Conservation (phyloP, 75 land plant species). For the Larix kaempferi region DNA sequence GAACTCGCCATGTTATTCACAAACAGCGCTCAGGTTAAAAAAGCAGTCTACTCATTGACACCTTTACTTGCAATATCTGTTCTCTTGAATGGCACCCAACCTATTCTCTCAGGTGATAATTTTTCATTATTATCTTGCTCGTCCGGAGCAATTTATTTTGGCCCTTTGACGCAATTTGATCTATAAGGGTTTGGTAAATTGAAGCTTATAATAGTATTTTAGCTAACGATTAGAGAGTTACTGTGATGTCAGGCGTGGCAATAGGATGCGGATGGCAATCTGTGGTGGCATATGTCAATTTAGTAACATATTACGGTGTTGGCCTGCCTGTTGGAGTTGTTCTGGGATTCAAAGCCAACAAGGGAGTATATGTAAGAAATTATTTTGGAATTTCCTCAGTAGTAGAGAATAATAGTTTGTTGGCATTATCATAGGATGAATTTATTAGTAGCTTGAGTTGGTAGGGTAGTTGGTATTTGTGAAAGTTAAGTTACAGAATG, state of each 20-base stretch:
- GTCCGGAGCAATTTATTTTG: too few relatives aligned
- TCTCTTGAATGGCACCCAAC: too few relatives aligned
- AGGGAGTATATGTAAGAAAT: slow-evolving; percentile 25
- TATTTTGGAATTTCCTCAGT: neutral
- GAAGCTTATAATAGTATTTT: too few relatives aligned
- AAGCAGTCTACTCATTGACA: slow-evolving; percentile 32
- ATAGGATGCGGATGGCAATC: slow-evolving; percentile 64
- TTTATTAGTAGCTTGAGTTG: too few relatives aligned
- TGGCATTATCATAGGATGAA: too few relatives aligned
- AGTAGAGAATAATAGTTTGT: neutral
- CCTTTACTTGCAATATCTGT: slow-evolving; percentile 36
- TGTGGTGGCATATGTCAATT: slow-evolving; percentile 47
- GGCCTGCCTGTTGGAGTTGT: slow-evolving; percentile 51
- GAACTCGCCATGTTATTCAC: slow-evolving; percentile 39
- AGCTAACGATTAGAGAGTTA: neutral
- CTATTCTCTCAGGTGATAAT: too few relatives aligned
- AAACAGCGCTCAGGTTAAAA: slow-evolving; percentile 28
- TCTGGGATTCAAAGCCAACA: slow-evolving; percentile 37
- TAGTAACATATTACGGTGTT: slow-evolving; percentile 35
- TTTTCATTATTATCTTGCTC: too few relatives aligned
- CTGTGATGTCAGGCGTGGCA: slow-evolving; percentile 33
- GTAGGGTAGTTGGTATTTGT: too few relatives aligned
- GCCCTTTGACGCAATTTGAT: too few relatives aligned
- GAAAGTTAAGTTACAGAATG: too few relatives aligned
- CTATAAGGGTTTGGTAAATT: too few relatives aligned